phyloP scores from a whole-genome alignment of 352 stramenopile species.

The Pythium rishiriense region DNA sequence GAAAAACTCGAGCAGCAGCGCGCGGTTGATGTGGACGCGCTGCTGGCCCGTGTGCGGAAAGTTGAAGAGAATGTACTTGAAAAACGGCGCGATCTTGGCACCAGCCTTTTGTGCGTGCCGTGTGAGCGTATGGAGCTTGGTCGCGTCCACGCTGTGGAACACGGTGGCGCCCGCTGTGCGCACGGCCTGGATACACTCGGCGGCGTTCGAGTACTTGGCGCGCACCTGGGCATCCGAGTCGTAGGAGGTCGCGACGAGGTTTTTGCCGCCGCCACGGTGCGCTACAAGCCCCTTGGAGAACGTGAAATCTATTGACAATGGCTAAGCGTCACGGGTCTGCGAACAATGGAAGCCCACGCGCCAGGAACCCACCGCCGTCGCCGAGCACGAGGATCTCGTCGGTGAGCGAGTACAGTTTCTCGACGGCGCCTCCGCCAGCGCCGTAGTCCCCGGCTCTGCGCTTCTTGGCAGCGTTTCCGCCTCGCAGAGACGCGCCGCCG shows the following conservation, averaged over 20 bases:
- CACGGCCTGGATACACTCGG: conserved; percentile 66
- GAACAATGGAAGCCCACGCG: too few relatives aligned
- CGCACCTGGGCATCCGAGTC: conserved; percentile 65
- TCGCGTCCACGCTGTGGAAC: conserved; percentile 83
- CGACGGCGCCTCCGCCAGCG: neutral
- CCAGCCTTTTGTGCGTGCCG: conserved; percentile 8
- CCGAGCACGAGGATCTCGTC: conserved; percentile 75
- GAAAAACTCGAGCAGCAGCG: conserved; percentile 83
- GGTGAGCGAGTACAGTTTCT: conserved; percentile 50
- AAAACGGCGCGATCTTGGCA: conserved; percentile 44
- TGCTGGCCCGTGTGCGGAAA: conserved; percentile 89
- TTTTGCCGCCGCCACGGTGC: conserved; percentile 56
- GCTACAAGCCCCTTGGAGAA: conserved; percentile 71
- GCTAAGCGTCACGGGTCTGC: neutral
- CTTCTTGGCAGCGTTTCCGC: conserved; percentile 32
- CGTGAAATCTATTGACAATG: conserved; percentile 60
- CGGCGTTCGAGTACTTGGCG: conserved; percentile 79
- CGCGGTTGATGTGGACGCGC: conserved; percentile 86
- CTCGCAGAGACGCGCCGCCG: conserved; percentile 17
- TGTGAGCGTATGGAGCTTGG: conserved; percentile 63
- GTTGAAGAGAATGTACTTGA: conserved; percentile 89
- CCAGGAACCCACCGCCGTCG: conserved; percentile 50
- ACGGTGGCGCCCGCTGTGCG: conserved; percentile 37
- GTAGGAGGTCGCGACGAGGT: conserved; percentile 75
- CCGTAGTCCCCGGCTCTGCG: conserved; percentile 14